These are phyloP conservation scores for Penicillium argentinense DNA, from an alignment of 495 filamentous ascomycete species.

Conservation along the genomic window DNA sequence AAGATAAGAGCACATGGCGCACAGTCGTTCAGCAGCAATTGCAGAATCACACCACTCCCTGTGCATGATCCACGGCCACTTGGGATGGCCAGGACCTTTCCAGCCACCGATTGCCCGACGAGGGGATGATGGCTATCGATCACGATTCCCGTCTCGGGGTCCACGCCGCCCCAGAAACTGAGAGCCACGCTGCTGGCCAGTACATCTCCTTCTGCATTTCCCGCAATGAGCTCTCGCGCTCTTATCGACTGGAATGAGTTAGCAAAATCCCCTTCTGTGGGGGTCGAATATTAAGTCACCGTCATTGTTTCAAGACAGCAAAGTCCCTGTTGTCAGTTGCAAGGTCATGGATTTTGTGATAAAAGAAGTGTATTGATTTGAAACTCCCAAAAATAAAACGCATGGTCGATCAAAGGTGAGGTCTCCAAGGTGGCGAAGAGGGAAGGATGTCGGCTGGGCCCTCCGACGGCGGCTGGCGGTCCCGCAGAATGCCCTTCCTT, in stretches of 20 bases:
- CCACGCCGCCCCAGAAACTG: conserved; percentile 37
- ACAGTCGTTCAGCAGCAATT: conserved; percentile 24
- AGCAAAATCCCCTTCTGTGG: no score
- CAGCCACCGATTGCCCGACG: conserved; percentile 15
- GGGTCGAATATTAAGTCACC: no score
- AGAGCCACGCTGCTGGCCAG: conserved; percentile 18
- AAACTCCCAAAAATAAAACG: no score
- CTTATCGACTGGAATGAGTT: neutral
- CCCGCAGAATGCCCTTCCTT: no score
- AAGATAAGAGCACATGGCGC: conserved; percentile 27
- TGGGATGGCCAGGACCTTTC: conserved; percentile 28
- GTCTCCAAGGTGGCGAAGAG: no score
- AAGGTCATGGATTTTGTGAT: no score
- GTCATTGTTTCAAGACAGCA: no score
- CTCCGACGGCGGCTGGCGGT: no score
- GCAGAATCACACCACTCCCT: conserved; percentile 32
- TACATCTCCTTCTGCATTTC: conserved; percentile 8
- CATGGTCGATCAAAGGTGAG: no score
- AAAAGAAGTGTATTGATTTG: no score
- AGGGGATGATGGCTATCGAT: conserved; percentile 35
- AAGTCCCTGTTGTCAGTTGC: no score
- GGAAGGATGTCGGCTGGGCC: no score
- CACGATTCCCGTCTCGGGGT: conserved; percentile 22
- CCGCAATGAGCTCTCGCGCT: conserved; percentile 1
- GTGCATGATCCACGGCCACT: conserved; percentile 31